Percentiles rank a stretch among this genome's conserved stretches.
Conservation (phyloP, 345 rosid genomes). For the Eucalyptus curtisii region DNA sequence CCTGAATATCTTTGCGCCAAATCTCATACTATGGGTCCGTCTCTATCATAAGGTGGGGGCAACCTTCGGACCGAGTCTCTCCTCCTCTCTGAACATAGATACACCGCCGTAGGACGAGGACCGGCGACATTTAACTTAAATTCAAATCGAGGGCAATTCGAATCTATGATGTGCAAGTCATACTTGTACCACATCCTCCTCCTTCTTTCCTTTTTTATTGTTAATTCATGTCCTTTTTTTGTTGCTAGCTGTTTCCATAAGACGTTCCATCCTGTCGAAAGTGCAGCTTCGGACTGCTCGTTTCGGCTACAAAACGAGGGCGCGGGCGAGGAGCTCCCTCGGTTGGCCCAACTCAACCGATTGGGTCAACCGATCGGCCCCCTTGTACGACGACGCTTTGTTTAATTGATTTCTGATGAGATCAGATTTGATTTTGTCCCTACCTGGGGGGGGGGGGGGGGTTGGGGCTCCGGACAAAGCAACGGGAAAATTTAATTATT, state of each 20-base stretch:
- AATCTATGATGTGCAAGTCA: background rate
- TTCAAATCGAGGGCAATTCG: background rate
- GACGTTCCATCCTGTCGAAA: background rate
- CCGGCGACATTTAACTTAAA: background rate
- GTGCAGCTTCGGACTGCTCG: background rate
- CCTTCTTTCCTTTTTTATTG: background rate
- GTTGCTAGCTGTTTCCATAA: background rate
- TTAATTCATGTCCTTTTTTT: background rate
- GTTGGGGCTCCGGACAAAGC: background rate
- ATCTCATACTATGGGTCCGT: background rate
- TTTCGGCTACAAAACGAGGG: background rate
- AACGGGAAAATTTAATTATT: background rate
- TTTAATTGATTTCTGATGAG: background rate
- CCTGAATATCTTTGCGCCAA: background rate
- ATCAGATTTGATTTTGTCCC: background rate
- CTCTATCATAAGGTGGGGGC: background rate
- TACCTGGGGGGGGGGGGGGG: fast-evolving
- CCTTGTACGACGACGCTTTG: background rate
- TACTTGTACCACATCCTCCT: background rate
- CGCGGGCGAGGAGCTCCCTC: background rate
- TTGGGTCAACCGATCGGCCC: background rate
- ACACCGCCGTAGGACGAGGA: background rate
- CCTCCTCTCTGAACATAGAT: background rate
- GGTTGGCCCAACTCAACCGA: background rate
- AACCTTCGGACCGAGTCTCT: background rate